phyloP scores from a whole-genome alignment of 1,284 basidiomycete genomes.

The Pyrrhoderma noxium region DNA sequence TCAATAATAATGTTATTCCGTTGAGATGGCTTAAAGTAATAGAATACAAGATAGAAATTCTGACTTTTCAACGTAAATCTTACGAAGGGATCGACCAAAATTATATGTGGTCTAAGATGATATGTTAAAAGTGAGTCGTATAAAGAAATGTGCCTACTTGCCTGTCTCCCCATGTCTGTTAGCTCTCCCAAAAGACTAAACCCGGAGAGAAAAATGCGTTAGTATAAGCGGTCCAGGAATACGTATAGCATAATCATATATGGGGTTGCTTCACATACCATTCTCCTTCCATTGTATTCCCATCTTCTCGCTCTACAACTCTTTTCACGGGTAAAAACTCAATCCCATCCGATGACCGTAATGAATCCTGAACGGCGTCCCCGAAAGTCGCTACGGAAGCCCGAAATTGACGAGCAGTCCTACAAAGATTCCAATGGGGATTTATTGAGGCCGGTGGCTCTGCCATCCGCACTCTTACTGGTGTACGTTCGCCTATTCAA shows the following conservation, averaged over 20 bases:
- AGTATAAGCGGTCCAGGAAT: neutral
- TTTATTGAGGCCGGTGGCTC: conserved; percentile 59
- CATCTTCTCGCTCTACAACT: conserved; percentile 51
- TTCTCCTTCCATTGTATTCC: conserved; percentile 45
- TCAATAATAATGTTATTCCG: neutral
- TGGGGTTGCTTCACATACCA: conserved; percentile 47
- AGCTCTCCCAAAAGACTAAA: conserved; percentile 68
- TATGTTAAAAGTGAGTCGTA: conserved; percentile 4
- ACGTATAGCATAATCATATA: too few species aligned
- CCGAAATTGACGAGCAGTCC: conserved; percentile 45
- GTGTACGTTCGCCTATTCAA: conserved; percentile 65
- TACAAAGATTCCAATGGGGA: conserved; percentile 65
- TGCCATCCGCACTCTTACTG: conserved; percentile 58
- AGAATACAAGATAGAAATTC: too few species aligned
- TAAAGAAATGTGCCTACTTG: conserved; percentile 24
- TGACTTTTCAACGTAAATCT: conserved; percentile 66
- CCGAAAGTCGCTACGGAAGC: conserved; percentile 36
- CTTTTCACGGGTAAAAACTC: conserved; percentile 33
- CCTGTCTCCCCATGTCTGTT: conserved; percentile 70
- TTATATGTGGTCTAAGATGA: conserved; percentile 55
- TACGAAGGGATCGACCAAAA: conserved; percentile 54
- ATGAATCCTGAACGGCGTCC: conserved; percentile 18
- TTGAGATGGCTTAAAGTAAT: neutral
- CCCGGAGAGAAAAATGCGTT: neutral
- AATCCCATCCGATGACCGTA: conserved; percentile 19